Evolutionary conservation across 192 early-diverging fungal species (phyloP), one percentile per base, ranked within the genome.

Genomic region (Coemansia sp.): DNA sequence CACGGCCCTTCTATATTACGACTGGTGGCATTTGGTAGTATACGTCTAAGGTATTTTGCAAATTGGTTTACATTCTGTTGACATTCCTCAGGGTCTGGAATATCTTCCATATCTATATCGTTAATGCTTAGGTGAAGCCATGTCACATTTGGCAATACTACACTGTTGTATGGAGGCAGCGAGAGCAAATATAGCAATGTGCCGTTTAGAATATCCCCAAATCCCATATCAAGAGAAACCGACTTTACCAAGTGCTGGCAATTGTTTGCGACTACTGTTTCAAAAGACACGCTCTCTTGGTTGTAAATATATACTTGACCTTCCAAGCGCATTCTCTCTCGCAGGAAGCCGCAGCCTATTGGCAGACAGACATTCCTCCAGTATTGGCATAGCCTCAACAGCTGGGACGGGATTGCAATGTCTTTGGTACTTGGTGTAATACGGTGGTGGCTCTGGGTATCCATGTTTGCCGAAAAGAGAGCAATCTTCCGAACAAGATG

Each of bases 201-300:
- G 18, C 55, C 55, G 18, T 57, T 36, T 35, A 57, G 21, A 57
- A 57, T 57, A 20, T 35, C 55, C 0, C 55, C 33, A 57, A 57
- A 36, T 33, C 33, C 33, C 34, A 57, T 16, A 6, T 21, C 16
- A 57, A 57, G 9, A 3, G 4, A 3, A n/a, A 57, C 33, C 3
- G 55, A 16, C 13, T 36, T 57, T 36, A 28, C 55, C 34, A 20
- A 35, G 1, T 36, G 4, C 13, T 57, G 55, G 33, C 31, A 36
- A 28, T 53, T 53, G 50, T 28, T 31, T 26, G 26, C 50, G 2
- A 3, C 26, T 53, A 26, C 10, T 28, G 25, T 53, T 26, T 53
- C 25, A 28, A 53, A 53, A 1, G 50, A 53, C 3, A 28, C 14
- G 11, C 50, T 26, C 10, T 0, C 13, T 2, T 23, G 1, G 28